phyloP scores from a whole-genome alignment of 1,284 basidiomycete species.

The Apiotrichum siamense region DNA sequence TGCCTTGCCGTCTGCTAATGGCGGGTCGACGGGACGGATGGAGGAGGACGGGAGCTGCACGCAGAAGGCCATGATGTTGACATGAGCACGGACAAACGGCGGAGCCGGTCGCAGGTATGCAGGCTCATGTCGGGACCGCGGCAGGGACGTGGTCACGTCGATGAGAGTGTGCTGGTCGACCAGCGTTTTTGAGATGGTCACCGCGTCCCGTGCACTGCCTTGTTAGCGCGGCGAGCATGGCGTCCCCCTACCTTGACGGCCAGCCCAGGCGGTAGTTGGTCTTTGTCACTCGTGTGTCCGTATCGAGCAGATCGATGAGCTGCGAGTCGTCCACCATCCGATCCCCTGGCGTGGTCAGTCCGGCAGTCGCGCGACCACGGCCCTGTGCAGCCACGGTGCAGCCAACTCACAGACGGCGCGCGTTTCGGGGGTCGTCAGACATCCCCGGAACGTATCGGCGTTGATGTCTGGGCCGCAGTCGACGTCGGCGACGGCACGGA shows the following conservation, averaged over 20 bases:
- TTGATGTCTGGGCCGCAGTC: slow-evolving; percentile 59
- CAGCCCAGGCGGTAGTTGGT: slow-evolving; percentile 90
- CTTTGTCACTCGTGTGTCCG: slow-evolving; percentile 74
- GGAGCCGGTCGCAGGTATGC: slow-evolving; percentile 88
- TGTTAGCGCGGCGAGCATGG: slow-evolving; percentile 10
- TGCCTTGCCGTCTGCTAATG: slow-evolving; percentile 49
- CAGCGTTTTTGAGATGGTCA: slow-evolving; percentile 81
- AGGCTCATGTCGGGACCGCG: slow-evolving; percentile 83
- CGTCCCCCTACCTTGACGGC: slow-evolving; percentile 76
- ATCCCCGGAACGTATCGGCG: slow-evolving; percentile 73
- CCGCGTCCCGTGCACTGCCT: slow-evolving; percentile 85
- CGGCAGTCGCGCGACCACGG: too few relatives aligned
- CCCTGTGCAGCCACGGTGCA: not conserved
- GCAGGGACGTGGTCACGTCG: slow-evolving; percentile 91
- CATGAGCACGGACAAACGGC: slow-evolving; percentile 86
- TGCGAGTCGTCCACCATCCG: slow-evolving; percentile 80
- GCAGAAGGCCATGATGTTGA: slow-evolving; percentile 86
- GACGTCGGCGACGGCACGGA: slow-evolving; percentile 76
- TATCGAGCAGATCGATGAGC: slow-evolving; percentile 79
- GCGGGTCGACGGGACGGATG: slow-evolving; percentile 38
- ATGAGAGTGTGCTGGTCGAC: slow-evolving; percentile 76
- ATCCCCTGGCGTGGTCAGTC: slow-evolving; percentile 57
- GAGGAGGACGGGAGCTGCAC: slow-evolving; percentile 58
- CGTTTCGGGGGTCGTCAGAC: slow-evolving; percentile 76
- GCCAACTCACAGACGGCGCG: slow-evolving; percentile 59